These are phyloP conservation scores for Geotrichum reessii DNA, from an alignment of 1,139 yeast species.

Conservation along the genomic window DNA sequence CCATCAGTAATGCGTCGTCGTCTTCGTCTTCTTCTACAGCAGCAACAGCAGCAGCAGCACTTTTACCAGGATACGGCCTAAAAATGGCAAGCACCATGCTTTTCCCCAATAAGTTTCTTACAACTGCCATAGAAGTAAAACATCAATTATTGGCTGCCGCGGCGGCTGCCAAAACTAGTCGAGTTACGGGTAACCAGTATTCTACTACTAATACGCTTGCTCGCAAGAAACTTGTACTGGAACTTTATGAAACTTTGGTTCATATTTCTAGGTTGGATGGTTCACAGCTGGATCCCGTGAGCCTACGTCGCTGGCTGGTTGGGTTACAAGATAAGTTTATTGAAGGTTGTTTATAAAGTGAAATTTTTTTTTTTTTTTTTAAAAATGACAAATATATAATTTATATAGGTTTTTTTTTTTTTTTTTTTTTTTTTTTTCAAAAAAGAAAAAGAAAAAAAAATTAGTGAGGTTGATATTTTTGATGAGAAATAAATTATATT, in stretches of 20 bases:
- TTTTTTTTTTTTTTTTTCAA: too few species aligned
- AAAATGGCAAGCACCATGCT: slow-evolving; percentile 10
- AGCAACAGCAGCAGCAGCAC: background rate
- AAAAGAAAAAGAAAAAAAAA: too few species aligned
- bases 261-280: slow-evolving; percentile 12
- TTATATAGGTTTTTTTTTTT: too few species aligned
- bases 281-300: background rate
- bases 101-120: slow-evolving; percentile 11
- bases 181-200: background rate
- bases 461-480: too few species aligned
- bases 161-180: too few species aligned
- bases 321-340: slow-evolving; percentile 8
- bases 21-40: too few species aligned
- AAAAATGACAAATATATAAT: slow-evolving; percentile 14
- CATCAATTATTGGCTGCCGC: background rate
- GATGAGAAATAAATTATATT: too few species aligned
- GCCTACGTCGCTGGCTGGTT: slow-evolving; percentile 3
- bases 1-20: background rate
- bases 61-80: slow-evolving; percentile 13
- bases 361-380: background rate
- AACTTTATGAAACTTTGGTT: slow-evolving; percentile 14
- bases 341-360: background rate
- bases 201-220: background rate
- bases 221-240: slow-evolving; percentile 12
- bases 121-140: background rate